Conservation (phyloP, 306 rosid genomes). For the Begonia peltatifolia region DNA sequence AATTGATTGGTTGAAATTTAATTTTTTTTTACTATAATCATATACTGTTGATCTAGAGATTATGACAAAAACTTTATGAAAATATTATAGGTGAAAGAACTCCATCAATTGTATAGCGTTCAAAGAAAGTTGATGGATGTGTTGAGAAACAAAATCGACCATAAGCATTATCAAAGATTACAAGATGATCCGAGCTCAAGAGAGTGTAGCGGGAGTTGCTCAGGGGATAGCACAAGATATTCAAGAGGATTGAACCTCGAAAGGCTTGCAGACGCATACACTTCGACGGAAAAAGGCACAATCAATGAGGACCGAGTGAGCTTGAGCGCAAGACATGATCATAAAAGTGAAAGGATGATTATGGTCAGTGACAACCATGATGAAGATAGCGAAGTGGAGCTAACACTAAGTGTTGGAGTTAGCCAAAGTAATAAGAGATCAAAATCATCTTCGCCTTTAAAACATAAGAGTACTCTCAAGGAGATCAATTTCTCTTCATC, state of each 20-base stretch:
- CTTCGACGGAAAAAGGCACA: constrained; percentile 19
- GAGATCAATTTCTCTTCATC: constrained; percentile 40
- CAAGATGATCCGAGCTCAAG: constrained; percentile 39
- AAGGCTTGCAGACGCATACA: constrained; percentile 50
- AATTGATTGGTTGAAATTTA: too few species aligned
- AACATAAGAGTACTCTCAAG: constrained; percentile 13
- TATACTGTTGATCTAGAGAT: neutral
- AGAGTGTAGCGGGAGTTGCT: constrained; percentile 75
- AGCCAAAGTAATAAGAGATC: constrained; percentile 36
- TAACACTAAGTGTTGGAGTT: constrained; percentile 79
- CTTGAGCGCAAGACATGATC: constrained; percentile 15
- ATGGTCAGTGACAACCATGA: constrained; percentile 13
- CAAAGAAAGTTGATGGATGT: constrained; percentile 76
- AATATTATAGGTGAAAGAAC: constrained; percentile 57
- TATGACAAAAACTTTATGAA: neutral
- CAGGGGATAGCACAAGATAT: constrained; percentile 38
- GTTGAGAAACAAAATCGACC: constrained; percentile 27
- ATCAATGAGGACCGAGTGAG: constrained; percentile 36
- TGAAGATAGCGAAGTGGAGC: constrained; percentile 69
- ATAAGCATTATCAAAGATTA: constrained; percentile 27
- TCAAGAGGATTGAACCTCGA: constrained; percentile 61
- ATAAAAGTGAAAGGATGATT: constrained; percentile 20
- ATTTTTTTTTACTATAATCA: constrained; percentile 1
- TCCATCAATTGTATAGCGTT: constrained; percentile 61
- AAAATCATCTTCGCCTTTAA: constrained; percentile 12